Evolutionary conservation across 257 asterid species (phyloP).

Genomic region (Rauvolfia tetraphylla): DNA sequence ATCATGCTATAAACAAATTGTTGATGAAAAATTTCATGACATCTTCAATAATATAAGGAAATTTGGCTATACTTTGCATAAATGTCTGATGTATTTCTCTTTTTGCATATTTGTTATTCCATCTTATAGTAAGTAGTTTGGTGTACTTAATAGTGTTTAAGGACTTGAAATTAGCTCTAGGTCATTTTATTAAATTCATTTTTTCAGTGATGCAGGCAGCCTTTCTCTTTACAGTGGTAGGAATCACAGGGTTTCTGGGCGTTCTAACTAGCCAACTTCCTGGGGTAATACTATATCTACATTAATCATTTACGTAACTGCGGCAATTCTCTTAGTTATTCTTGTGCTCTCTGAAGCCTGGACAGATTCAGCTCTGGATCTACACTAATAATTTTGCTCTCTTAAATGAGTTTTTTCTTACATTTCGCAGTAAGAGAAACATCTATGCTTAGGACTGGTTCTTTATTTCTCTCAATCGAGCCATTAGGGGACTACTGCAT

Average conservation of each 20-base stretch:
- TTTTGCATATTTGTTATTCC: background rate
- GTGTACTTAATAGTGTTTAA: background rate
- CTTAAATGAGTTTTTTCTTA: background rate
- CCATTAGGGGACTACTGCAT: background rate
- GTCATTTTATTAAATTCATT: constrained; percentile 52
- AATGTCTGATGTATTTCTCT: background rate
- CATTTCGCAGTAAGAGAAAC: background rate
- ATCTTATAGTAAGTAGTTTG: background rate
- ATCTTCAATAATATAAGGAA: background rate
- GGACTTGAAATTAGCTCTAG: background rate
- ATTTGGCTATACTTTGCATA: background rate
- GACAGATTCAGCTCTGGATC: background rate
- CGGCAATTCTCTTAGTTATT: background rate
- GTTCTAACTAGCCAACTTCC: constrained; percentile 94
- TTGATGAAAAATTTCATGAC: background rate
- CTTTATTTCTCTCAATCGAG: background rate
- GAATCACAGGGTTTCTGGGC: constrained; percentile 82
- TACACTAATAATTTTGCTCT: background rate
- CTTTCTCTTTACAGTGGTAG: constrained; percentile 93
- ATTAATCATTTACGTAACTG: constrained; percentile 5
- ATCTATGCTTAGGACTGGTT: background rate
- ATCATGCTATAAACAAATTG: background rate
- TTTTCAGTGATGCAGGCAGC: constrained; percentile 96
- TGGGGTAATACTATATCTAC: constrained; percentile 57
- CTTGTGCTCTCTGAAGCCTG: background rate